phyloP scores from a whole-genome alignment of 805 yeast species.

The Phaffomyces antillensis region DNA sequence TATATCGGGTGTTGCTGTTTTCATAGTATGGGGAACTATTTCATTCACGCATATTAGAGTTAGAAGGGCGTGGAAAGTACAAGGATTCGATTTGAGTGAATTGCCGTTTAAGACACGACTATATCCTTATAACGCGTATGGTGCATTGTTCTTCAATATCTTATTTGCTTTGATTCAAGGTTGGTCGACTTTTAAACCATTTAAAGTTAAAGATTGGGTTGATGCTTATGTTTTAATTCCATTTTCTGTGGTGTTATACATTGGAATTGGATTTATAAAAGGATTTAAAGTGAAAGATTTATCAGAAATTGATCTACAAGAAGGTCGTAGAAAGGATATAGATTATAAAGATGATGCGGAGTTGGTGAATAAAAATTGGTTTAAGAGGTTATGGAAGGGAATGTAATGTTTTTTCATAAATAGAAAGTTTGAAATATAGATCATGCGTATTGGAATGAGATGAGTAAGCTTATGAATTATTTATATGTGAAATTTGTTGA shows the following conservation, averaged over 20 bases:
- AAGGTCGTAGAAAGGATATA: slow-evolving; percentile 40
- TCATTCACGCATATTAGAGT: slow-evolving; percentile 59
- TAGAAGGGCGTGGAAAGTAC: slow-evolving; percentile 54
- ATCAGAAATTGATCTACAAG: slow-evolving; percentile 40
- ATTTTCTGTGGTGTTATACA: slow-evolving; percentile 38
- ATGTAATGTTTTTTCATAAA: neutral
- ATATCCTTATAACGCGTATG: slow-evolving; percentile 35
- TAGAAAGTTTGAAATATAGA: no score
- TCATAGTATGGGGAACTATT: slow-evolving; percentile 66
- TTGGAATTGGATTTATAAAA: slow-evolving; percentile 32
- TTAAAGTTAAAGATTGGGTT: slow-evolving; percentile 40
- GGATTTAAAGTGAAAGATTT: slow-evolving; percentile 35
- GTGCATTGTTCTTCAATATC: slow-evolving; percentile 32
- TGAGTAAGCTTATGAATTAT: no score
- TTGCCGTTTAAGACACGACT: slow-evolving; percentile 66
- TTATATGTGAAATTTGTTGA: no score
- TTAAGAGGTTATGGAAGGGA: slow-evolving; percentile 6
- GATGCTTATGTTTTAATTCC: slow-evolving; percentile 64
- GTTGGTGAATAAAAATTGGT: slow-evolving; percentile 8
- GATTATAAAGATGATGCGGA: slow-evolving; percentile 8
- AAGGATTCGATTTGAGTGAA: slow-evolving; percentile 57
- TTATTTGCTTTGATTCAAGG: slow-evolving; percentile 42
- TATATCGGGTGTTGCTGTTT: slow-evolving; percentile 69
- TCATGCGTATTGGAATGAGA: no score
- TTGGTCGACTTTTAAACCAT: slow-evolving; percentile 44